phyloP scores from a whole-genome alignment of 805 yeast species.

The Saturnispora saitoi region DNA sequence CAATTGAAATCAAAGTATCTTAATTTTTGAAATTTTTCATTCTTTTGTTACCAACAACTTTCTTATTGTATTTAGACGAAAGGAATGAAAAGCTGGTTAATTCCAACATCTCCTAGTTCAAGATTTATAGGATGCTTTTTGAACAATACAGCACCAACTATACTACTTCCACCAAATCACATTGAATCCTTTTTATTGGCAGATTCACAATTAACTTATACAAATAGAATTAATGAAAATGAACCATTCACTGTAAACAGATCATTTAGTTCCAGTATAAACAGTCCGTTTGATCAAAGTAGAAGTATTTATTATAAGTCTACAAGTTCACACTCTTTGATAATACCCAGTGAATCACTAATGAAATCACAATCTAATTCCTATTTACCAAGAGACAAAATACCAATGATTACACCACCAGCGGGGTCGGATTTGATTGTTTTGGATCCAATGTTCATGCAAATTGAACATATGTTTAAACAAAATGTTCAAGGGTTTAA shows the following conservation, averaged over 20 bases:
- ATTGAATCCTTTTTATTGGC: constrained; percentile 2
- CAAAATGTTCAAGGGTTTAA: background rate
- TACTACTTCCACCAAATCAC: background rate
- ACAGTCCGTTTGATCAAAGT: background rate
- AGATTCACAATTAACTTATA: background rate
- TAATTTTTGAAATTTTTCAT: background rate
- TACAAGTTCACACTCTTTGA: background rate
- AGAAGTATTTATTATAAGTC: background rate
- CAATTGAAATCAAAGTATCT: no score
- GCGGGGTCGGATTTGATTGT: background rate
- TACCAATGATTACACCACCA: background rate
- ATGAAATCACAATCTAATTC: background rate
- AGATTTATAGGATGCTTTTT: background rate
- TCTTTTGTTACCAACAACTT: background rate
- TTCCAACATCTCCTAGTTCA: background rate
- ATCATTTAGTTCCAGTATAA: background rate
- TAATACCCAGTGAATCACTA: background rate
- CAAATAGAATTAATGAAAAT: background rate
- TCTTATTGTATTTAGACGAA: background rate
- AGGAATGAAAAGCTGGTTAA: background rate
- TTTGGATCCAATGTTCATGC: background rate
- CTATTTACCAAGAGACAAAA: background rate
- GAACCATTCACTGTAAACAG: constrained; percentile 1
- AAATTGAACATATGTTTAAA: background rate
- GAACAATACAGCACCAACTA: background rate